Evolutionary conservation across 139 green algal genomes (phyloP), one percentile per base, ranked within the genome.

Genomic region (Chlamydomonas incerta): DNA sequence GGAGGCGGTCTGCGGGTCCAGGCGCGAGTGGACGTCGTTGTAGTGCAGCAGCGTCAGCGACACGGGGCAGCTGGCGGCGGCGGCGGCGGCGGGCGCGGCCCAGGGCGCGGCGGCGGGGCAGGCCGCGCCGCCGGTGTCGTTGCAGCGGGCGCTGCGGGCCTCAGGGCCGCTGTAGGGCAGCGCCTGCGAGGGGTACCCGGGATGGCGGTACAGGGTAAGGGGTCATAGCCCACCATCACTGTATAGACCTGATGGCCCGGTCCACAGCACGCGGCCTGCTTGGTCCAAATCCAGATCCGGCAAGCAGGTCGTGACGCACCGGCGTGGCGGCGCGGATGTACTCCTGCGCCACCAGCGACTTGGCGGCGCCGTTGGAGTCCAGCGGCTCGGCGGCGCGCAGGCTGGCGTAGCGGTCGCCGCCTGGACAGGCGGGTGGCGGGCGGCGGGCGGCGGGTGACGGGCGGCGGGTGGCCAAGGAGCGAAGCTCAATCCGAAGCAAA

Each of bases 1-100:
- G n/a, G 23, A 80, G 72, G 29, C 72, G 15, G 80, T 90, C 72
- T 75, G 83, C 18, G 67, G 66, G 74, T 92, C 80, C 70, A 91
- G 41, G 24, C 74, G 57, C 6, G 46, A 26, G 58, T 84, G 66
- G 50, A 90, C 60, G 58, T 74, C 67, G 47, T 52, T 88, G 70
- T 69, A 88, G 67, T 73, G 66, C 65, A 85, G n/a, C 31, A 71
- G 26, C 26, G 34, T 55, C 21, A 75, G 60, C 50, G 63, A 8
- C 23, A 72, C 31, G 10, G 24, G 34, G 68, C 70, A 80, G 31
- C 57, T 14, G 18, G 20, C 47, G 29, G 41, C 63, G 15, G 47
- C 29, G 29, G 29, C 10, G 29, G 47, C 13, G 6, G 65, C 65
- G 65, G 65, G 14, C 26, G 26, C 13, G 62, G 62, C 62, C 20